Base-by-base conservation (phyloP, 495 filamentous ascomycete species). In the Aspergillus wentii region DNA sequence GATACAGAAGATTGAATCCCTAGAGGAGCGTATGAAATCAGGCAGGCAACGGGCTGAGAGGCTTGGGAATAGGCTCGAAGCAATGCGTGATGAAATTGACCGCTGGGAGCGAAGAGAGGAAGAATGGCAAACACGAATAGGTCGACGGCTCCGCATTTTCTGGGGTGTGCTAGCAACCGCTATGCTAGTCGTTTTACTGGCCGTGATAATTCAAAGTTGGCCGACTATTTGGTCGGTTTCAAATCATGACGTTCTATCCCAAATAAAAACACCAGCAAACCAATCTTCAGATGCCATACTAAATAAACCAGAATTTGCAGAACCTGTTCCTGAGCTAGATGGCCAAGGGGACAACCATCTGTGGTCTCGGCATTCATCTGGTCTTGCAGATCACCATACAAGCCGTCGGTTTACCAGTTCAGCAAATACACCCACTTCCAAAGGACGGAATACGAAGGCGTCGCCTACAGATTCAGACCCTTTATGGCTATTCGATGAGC, bases 71-170 rank as follows among this genome's bases (percentile, higher is more conserved):
- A 70, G 86, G 39, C 75, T 94, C 5, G 79, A 83, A 37, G 60
- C 64, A 1, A 83, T 86, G 21, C 63, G 76, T 28, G 51, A 67
- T 33, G 71, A 78, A 38, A 82, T 91, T 28, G 80, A 85, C 49
- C 64, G 64, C 35, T 87, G 83, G 77, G 86, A 86, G 57, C 72
- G 71, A 33, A 72, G 75, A 21, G 86, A 92, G 48, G 59, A 54
- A 25, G 82, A 86, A 51, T 88, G 79, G 80, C 80, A 86, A 64
- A 78, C 78, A 41, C 75, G 68, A 39, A 80, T 80, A 1, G 72
- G 77, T 46, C 76, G 68, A 49, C 63, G 81, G 10, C 61, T 86
- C 17, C 79, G 72, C 34, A 69, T 76, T 17, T 59, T 82, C 46
- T 85, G 80, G 82, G 64, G 71, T 7, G 51, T 77, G 26, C 71